These are phyloP conservation scores for Francoa sonchifolia DNA, from an alignment of 441 rosid genomes.

Conservation along the genomic window DNA sequence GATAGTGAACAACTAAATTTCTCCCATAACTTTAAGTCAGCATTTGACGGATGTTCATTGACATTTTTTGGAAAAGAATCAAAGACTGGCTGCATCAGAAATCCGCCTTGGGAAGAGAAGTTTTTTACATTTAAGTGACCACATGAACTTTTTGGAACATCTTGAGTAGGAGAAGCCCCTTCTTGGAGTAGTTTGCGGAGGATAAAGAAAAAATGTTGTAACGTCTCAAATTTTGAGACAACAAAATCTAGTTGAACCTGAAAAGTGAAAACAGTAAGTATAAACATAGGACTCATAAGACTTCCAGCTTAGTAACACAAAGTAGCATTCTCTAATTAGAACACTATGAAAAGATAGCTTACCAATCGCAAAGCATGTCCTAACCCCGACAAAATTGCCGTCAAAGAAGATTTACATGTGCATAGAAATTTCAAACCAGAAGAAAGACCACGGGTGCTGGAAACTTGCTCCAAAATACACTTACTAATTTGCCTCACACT, in stretches of 20 bases:
- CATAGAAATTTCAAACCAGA: slow-evolving; percentile 84
- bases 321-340: neutral
- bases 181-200: slow-evolving; percentile 69
- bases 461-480: slow-evolving; percentile 80
- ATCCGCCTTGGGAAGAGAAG: slow-evolving; percentile 75
- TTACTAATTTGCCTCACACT: slow-evolving; percentile 81
- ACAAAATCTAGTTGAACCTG: slow-evolving; percentile 71
- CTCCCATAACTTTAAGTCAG: slow-evolving; percentile 30
- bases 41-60: slow-evolving; percentile 20
- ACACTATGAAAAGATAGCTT: slow-evolving; percentile 12
- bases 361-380: slow-evolving; percentile 76
- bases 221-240: slow-evolving; percentile 53
- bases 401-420: slow-evolving; percentile 45
- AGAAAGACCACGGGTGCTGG: slow-evolving; percentile 71
- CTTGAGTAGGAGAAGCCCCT: slow-evolving; percentile 30
- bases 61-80: slow-evolving; percentile 26
- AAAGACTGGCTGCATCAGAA: slow-evolving; percentile 57
- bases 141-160: slow-evolving; percentile 24
- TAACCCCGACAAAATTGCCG: slow-evolving; percentile 55
- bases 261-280: slow-evolving; percentile 21
- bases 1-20: slow-evolving; percentile 43
- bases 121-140: slow-evolving; percentile 17
- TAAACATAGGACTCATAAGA: too few species aligned
- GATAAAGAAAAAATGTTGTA: slow-evolving; percentile 80
- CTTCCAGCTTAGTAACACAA: neutral